A percentile compares a stretch with the other conserved stretches of the same genome.
Evolutionary conservation across 495 filamentous ascomycete genomes (phyloP).

Genomic region (Penicillium herquei): DNA sequence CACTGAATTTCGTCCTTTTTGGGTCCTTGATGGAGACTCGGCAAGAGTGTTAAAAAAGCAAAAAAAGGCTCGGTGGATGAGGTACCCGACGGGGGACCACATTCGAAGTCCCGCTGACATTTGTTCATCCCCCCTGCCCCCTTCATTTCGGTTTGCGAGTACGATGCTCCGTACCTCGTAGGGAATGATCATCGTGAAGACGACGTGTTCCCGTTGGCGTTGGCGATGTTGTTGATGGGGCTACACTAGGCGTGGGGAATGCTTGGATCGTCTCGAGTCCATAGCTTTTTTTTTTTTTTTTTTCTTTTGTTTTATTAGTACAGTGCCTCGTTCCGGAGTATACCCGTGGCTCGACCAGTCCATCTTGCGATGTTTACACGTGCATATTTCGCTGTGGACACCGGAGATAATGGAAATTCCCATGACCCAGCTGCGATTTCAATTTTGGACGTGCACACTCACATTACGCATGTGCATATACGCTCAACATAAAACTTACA

Average conservation of each 20-base stretch:
- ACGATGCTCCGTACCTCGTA: neutral
- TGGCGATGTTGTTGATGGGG: neutral
- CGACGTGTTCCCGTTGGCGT: neutral
- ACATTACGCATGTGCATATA: neutral
- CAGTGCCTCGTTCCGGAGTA: slow-evolving; percentile 5
- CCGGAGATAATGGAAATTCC: neutral
- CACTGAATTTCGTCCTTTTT: neutral
- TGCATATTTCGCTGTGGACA: neutral
- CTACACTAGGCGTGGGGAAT: neutral
- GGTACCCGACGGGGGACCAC: slow-evolving; percentile 6
- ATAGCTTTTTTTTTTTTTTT: neutral
- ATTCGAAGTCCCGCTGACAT: slow-evolving; percentile 10
- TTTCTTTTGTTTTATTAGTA: neutral
- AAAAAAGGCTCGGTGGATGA: neutral
- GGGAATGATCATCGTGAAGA: neutral
- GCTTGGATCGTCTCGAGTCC: slow-evolving; percentile 3
- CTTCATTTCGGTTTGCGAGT: neutral
- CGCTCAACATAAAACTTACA: neutral
- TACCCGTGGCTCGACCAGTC: slow-evolving; percentile 16
- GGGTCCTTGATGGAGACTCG: slow-evolving; percentile 2
- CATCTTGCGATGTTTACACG: slow-evolving; percentile 4
- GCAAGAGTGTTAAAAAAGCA: neutral
- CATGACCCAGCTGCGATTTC: neutral
- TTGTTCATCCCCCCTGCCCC: neutral
- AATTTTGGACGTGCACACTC: neutral